Base-by-base conservation (phyloP, 2,329 filamentous ascomycete species). In the Zymoseptoria pseudotritici region DNA sequence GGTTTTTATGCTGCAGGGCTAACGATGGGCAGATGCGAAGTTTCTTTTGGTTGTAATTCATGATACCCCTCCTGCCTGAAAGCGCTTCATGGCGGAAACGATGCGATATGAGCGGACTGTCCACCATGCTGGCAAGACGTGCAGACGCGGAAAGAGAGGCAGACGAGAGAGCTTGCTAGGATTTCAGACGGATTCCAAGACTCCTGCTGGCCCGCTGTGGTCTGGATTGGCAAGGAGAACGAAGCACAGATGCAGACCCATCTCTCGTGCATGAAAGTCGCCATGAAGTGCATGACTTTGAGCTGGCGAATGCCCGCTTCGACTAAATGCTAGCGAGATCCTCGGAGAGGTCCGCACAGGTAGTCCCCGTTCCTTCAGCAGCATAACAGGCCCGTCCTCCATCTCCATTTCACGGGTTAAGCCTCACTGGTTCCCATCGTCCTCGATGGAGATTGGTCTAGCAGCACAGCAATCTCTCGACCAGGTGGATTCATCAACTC, bases 1-100 rank as follows among this genome's bases (percentile, higher is more conserved):
- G 17, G 10, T n/a, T 22, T 53, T 42, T 3, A 17, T 7, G 5
- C 3, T 46, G 2, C 36, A 17, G 11, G 36, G 10, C 53, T 63
- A 49, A 59, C 53, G 17, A 13, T 42, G n/a, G 17, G 24, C 60
- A 73, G 90, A 93, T 73, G 71, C 83, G 50, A 91, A 90, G 70
- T 95, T 89, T 74, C 79, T 94, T 53, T 80, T 93, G 46, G 84
- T 92, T 58, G 87, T 91, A 46, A 83, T 93, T 58, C 89, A 93
- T 75, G 89, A 92, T 71, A 91, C 89, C n/a, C 86, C 88, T 49
- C 82, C 85, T 8, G 86, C 85, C 69, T 89, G 72, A 71, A 10
- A 4, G 10, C 36, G 17, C 4, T 42, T 1, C 10, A 17, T 17
- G 36, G 36, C 36, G 36, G 36, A 42, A 42, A 17, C 36, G 17